Conservation (phyloP, 352 stramenopile genomes). For the Phytophthora constricta region DNA sequence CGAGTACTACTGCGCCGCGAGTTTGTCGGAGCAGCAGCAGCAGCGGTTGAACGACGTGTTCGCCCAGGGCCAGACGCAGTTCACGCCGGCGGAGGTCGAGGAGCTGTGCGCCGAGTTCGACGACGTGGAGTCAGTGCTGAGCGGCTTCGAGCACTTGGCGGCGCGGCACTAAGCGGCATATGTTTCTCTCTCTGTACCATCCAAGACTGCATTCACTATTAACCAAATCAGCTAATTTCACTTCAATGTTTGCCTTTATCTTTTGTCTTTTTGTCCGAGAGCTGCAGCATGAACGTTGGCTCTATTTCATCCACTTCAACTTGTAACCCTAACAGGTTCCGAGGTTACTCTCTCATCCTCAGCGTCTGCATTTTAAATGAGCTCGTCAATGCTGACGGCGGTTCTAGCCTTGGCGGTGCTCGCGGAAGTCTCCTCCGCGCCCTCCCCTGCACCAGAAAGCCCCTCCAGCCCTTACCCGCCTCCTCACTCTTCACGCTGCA, state of each 20-base stretch:
- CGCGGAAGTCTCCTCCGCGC: neutral
- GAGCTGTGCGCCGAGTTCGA: slow-evolving; percentile 55
- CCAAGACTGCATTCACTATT: neutral
- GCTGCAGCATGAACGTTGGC: neutral
- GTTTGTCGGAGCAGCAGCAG: slow-evolving; percentile 35
- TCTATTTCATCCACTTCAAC: neutral
- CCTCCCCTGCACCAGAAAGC: neutral
- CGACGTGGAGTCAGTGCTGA: slow-evolving; percentile 26
- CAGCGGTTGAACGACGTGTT: slow-evolving; percentile 23
- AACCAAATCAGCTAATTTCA: too few species aligned
- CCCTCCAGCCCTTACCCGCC: slow-evolving; percentile 13
- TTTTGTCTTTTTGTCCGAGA: neutral
- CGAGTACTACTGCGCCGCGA: slow-evolving; percentile 68
- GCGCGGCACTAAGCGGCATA: neutral
- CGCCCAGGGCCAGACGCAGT: slow-evolving; percentile 5
- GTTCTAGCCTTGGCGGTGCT: too few species aligned
- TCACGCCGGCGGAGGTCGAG: slow-evolving; percentile 60
- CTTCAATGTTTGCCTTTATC: too few species aligned
- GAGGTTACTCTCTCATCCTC: too few species aligned
- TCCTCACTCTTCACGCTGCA: slow-evolving; percentile 24
- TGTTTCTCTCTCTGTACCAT: neutral
- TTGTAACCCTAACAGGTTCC: neutral
- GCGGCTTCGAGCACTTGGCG: neutral
- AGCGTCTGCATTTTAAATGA: too few species aligned
- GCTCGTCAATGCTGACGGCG: too few species aligned